Percentiles rank a stretch among this genome's conserved stretches.
phyloP scores from a whole-genome alignment of 106 monocot genomes.

The Dendrobium nobile region DNA sequence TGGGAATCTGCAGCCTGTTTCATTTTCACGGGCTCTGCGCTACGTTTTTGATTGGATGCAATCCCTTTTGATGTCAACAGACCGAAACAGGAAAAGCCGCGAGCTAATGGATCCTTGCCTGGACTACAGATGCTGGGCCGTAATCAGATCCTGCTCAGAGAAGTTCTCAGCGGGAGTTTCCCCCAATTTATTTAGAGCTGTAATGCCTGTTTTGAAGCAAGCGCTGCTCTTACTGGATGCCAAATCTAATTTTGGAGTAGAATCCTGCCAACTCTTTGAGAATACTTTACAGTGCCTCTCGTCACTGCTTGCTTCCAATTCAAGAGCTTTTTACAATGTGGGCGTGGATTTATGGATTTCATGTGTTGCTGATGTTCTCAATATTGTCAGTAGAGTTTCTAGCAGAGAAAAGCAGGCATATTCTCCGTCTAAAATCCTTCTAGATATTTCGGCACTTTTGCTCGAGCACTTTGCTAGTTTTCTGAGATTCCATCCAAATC shows the following conservation, averaged over 20 bases:
- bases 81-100: slow-evolving; percentile 18
- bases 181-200: slow-evolving; percentile 46
- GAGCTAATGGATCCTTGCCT: slow-evolving; percentile 38
- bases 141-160: slow-evolving; percentile 58
- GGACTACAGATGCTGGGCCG: slow-evolving; percentile 64
- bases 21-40: slow-evolving; percentile 25
- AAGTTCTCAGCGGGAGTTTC: slow-evolving; percentile 32
- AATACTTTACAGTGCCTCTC: slow-evolving; percentile 40
- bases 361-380: slow-evolving; percentile 37
- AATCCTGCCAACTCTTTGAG: slow-evolving; percentile 21
- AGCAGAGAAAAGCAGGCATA: neutral
- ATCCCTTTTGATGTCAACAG: slow-evolving; percentile 35
- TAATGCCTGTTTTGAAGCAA: slow-evolving; percentile 28
- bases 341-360: slow-evolving; percentile 67
- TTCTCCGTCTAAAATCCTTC: slow-evolving; percentile 11
- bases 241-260: neutral
- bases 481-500: slow-evolving; percentile 65
- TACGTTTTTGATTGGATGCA: slow-evolving; percentile 67
- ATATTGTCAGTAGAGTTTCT: slow-evolving; percentile 31
- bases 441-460: slow-evolving; percentile 27
- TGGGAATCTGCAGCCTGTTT: slow-evolving; percentile 15
- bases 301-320: slow-evolving; percentile 37
- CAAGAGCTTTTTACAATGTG: slow-evolving; percentile 58
- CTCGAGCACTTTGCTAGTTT: slow-evolving; percentile 62
- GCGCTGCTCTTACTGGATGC: slow-evolving; percentile 8